Base-by-base conservation (phyloP, 1,284 basidiomycete genomes). In the Leccinum pseudoinsigne region DNA sequence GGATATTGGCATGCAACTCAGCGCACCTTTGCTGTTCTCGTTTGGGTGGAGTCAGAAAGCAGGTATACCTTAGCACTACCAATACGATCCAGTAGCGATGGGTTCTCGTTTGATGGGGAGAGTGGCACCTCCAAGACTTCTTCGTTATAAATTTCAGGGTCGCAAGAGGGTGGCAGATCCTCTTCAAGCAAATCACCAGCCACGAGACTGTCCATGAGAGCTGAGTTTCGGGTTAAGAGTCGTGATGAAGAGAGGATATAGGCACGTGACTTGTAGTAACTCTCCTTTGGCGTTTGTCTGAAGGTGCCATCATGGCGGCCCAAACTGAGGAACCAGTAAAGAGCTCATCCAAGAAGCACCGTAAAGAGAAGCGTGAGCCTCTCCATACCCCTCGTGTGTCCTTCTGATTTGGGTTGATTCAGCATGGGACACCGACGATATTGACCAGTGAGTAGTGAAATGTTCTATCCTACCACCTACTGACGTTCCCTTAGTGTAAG, bases 351-450 rank as follows among this genome's bases (percentile, higher is more conserved):
- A 95, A 94, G 80, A 81, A 86, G 56, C 89, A 94, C 76, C 84
- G 94, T 68, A 96, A 96, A 76, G 94, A 96, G 12, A 97, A 97
- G 79, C 94, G 94, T 95, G 74, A 68, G 86, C 31, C n/a, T 71
- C 45, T 38, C 23, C 55, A 26, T 51, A 5, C 34, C 4, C n/a
- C 1, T 55, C 3, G 5, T 18, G 14, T 42, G 21, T 57, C 38
- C 34, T 38, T 58, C 61, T 72, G 58, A 73, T 63, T 45, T 28
- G 42, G 16, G 51, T 60, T 57, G 56, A 68, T 67, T 72, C 57
- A 96, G 95, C 94, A 71, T 99, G 97, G 97, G 97, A 99, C 77
- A 97, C 95, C 55, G 96, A 98, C 74, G 95, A 98, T 71, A 95
- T 98, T 77, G 94, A 99, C 82, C 97, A 98, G 91, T 96, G 77